These are phyloP conservation scores for Stromatinia cepivora DNA, from an alignment of 2,329 filamentous ascomycete genomes.

Conservation along the genomic window DNA sequence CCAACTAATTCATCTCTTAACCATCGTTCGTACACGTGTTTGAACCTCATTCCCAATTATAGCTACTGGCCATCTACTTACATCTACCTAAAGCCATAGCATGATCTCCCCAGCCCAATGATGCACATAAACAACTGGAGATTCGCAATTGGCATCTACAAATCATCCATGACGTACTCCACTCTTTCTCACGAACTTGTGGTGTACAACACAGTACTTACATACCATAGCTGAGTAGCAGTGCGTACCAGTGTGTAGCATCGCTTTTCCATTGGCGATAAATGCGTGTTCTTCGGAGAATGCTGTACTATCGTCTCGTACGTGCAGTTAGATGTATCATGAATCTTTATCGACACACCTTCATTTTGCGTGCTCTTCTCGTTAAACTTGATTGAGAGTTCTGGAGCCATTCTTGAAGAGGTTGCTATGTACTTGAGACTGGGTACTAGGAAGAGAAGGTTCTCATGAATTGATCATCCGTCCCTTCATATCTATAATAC, in stretches of 20 bases:
- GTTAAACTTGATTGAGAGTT: background rate
- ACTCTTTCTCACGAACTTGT: slow-evolving; percentile 17
- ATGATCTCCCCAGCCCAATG: slow-evolving; percentile 11
- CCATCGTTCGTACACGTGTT: slow-evolving; percentile 20
- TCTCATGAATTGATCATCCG: slow-evolving; percentile 23
- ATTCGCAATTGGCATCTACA: slow-evolving; percentile 17
- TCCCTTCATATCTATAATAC: slow-evolving; percentile 12
- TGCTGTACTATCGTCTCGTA: slow-evolving; percentile 4
- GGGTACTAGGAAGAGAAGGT: background rate
- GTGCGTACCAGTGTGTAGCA: background rate
- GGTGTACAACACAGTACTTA: slow-evolving; percentile 14
- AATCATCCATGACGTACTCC: slow-evolving; percentile 9
- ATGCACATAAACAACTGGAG: slow-evolving; percentile 23
- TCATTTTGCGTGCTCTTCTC: background rate
- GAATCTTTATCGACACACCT: slow-evolving; percentile 18
- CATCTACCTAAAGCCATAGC: slow-evolving; percentile 1
- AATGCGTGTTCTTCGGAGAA: slow-evolving; percentile 14
- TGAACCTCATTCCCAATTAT: background rate
- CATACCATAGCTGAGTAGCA: slow-evolving; percentile 3
- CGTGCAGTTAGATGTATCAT: slow-evolving; percentile 3
- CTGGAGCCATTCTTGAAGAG: background rate
- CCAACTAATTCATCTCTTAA: slow-evolving; percentile 3
- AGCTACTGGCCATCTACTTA: background rate
- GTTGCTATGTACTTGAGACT: slow-evolving; percentile 8
- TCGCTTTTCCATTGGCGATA: slow-evolving; percentile 11